These are phyloP conservation scores for Neurospora discreta DNA, from an alignment of 495 filamentous ascomycete species.

Conservation along the genomic window DNA sequence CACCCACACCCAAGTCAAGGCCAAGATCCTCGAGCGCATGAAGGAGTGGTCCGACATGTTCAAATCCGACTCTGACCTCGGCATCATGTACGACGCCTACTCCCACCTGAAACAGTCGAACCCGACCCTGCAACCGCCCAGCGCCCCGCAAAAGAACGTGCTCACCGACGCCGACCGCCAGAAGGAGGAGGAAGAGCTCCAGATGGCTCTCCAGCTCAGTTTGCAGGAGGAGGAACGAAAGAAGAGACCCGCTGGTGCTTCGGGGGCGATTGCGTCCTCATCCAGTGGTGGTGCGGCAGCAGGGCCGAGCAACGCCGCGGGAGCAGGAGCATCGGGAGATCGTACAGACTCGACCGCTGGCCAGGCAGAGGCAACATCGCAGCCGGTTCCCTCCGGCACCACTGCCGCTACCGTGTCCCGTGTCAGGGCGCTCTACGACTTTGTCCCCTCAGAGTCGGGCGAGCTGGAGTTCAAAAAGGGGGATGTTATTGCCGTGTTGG, in stretches of 20 bases:
- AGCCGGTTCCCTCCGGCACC: conserved; percentile 44
- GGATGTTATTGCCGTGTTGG: conserved; percentile 92
- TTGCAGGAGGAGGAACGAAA: conserved; percentile 68
- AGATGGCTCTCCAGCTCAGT: conserved; percentile 87
- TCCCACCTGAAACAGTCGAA: conserved; percentile 76
- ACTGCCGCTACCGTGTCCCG: conserved; percentile 96
- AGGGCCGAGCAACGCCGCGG: neutral
- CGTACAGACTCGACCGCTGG: conserved; percentile 6
- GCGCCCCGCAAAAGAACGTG: conserved; percentile 79
- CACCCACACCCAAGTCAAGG: conserved; percentile 92
- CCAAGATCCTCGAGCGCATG: conserved; percentile 95
- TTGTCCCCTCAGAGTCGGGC: conserved; percentile 83
- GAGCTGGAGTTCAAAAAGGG: conserved; percentile 95
- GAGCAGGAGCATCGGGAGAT: conserved; percentile 11
- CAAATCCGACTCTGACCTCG: conserved; percentile 75
- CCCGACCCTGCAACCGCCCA: conserved; percentile 83
- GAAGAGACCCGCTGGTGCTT: conserved; percentile 30
- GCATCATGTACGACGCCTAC: conserved; percentile 96
- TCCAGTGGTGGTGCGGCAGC: neutral
- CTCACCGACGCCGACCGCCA: conserved; percentile 84
- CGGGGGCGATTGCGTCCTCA: conserved; percentile 1
- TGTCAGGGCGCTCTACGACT: conserved; percentile 89
- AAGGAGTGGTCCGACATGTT: conserved; percentile 96
- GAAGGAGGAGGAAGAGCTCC: conserved; percentile 95
- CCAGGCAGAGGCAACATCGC: conserved; percentile 23